Evolutionary conservation across 768 basidiomycete species (phyloP), one percentile per base, ranked within the genome.

Genomic region (Lenzites betulinus): DNA sequence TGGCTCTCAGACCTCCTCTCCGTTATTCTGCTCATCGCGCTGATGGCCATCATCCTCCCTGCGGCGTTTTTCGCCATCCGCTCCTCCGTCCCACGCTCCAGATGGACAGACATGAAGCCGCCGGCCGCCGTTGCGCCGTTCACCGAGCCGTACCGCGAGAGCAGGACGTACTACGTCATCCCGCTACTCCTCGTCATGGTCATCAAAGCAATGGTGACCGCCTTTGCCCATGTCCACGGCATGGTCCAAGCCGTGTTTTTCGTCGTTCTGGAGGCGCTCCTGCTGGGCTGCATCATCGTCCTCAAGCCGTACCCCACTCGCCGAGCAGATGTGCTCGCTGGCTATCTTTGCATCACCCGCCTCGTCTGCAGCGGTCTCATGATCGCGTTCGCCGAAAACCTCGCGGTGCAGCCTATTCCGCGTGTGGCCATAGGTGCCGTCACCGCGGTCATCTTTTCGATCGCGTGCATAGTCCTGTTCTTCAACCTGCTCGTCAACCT

Each of bases 1-100:
- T 93, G 92, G 88, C 79, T 96, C 2, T 83, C 93, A 0, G 81
- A 87, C 65, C 77, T 96, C 36, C 79, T 98, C 41, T 90, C 94
- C 2, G 88, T 89, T 60, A 67, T 95, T 59, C 72, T 81, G 12
- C 76, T 95, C 70, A 67, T 90, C 47, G 74, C 72, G 47, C 73
- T 90, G 33, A 46, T 81, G 33, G 74, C 76, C 11, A 68, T 79
- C 59, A 75, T 93, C 42, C 66, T 77, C 23, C 78, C 55, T 72
- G 84, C 70, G 69, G 78, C 58, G 77, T 84, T 39, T 63, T 87
- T 62, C 81, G 82, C 52, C 70, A 79, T 43, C 78, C 73, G 33
- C 74, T 75, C 60, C 70, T 85, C 58, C 0, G 41, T 63, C 1
- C 52, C 57, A 1, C 36, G 33, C 0, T 28, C 39, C 3, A 35